phyloP scores from a whole-genome alignment of 257 asterid species.

The Solanum corneliomulleri region DNA sequence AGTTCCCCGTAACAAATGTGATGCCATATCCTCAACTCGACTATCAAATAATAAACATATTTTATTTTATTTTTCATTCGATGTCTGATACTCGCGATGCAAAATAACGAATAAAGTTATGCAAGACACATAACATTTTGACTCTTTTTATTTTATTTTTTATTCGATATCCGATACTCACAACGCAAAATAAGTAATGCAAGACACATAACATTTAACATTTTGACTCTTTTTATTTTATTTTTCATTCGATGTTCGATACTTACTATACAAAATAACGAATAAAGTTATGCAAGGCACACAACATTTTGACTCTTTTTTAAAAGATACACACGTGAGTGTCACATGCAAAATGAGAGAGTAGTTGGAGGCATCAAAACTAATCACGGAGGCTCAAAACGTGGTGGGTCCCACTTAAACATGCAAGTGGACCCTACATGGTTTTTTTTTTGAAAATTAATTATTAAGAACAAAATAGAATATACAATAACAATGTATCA shows the following conservation, averaged over 20 bases:
- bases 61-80: background rate
- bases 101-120: background rate
- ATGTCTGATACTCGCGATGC: background rate
- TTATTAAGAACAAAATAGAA: background rate
- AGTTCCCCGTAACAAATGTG: background rate
- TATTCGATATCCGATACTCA: too few relatives aligned
- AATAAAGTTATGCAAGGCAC: background rate
- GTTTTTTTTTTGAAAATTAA: background rate
- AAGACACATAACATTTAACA: too few relatives aligned
- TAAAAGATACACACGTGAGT: slow-evolving; percentile 3
- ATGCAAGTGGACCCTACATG: background rate
- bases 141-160: too few relatives aligned
- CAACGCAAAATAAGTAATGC: too few relatives aligned
- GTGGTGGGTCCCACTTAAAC: slow-evolving; percentile 7
- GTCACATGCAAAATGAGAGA: slow-evolving; percentile 10
- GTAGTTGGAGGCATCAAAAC: background rate
- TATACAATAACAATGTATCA: background rate
- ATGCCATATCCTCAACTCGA: background rate
- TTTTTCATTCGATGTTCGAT: background rate
- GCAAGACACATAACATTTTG: background rate
- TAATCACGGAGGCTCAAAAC: background rate
- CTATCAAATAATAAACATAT: background rate
- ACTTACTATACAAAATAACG: background rate
- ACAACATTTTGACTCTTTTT: background rate
- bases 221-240: too few relatives aligned